Evolutionary conservation across 2,329 filamentous ascomycete species (phyloP).

Genomic region (Sporothrix variecibatus): DNA sequence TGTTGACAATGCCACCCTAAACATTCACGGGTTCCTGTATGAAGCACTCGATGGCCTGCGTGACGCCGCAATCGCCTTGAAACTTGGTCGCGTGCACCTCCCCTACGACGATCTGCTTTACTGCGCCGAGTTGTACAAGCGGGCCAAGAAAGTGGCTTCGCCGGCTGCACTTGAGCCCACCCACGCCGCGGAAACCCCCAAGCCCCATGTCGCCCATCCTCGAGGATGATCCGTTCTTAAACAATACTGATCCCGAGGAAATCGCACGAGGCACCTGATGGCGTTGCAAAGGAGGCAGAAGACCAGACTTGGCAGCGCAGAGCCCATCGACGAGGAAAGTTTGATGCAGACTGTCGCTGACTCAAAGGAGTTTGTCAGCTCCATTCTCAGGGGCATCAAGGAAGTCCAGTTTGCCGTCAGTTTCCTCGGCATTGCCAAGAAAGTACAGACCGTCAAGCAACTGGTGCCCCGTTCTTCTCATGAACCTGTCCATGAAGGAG

Average conservation of each 20-base stretch:
- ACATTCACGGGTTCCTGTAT: constrained; percentile 88
- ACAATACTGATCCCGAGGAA: background rate
- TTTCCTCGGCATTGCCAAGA: constrained; percentile 83
- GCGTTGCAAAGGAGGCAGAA: background rate
- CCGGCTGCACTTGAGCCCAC: constrained; percentile 34
- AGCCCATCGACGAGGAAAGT: constrained; percentile 50
- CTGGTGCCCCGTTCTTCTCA: constrained; percentile 69
- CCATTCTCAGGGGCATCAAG: constrained; percentile 87
- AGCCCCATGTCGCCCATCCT: constrained; percentile 19
- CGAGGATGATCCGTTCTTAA: constrained; percentile 10
- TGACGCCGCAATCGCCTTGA: constrained; percentile 86
- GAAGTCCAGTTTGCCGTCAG: constrained; percentile 95
- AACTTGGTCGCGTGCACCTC: constrained; percentile 85
- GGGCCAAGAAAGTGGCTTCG: constrained; percentile 44
- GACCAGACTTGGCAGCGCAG: background rate
- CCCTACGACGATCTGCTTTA: constrained; percentile 82
- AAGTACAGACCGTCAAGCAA: constrained; percentile 68
- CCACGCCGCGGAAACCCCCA: constrained; percentile 32
- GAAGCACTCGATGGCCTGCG: constrained; percentile 82
- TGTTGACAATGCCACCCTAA: constrained; percentile 82
- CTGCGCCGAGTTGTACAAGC: constrained; percentile 60
- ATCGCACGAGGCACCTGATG: background rate
- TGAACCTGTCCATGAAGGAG: constrained; percentile 91
- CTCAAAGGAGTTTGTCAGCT: constrained; percentile 88
- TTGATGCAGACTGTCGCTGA: constrained; percentile 85